Evolutionary conservation across 1,284 basidiomycete species (phyloP), one percentile per base, ranked within the genome.

Genomic region (Exsudoporus floridanus): DNA sequence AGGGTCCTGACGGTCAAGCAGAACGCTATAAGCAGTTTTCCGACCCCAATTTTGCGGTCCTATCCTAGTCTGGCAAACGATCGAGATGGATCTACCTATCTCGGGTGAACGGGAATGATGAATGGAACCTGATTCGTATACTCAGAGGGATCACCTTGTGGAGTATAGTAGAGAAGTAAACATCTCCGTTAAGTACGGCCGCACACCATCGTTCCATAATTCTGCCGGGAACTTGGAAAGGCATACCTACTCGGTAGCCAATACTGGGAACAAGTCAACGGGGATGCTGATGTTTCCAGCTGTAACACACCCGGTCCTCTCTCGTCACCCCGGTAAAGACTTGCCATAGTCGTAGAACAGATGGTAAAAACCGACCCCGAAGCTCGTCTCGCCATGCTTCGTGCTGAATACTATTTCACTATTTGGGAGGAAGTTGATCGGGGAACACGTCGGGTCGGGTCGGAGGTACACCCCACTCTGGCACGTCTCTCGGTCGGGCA

Each of bases 381-480:
- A 19, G 33, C n/a, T 28, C 16, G 19, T 4, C 30, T 18, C 5
- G n/a, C 5, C 14, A 28, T 25, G 7, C 28, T 27, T 38, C 30
- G 7, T 27, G 36, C 10, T 7, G 10, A 16, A 27, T 21, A 7
- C 30, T 14, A 28, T 23, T 37, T 59, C 60, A 49, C 23, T 19
- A 14, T 16, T 36, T 53, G 16, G 34, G 35, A 16, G 62, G 54
- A 6, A 67, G 51, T 23, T 64, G 63, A 23, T 64, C 54, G 1
- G 63, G 63, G n/a, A 64, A 64, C 23, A 64, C 49, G 7, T 64
- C 66, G 7, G 37, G 56, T 50, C 63, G 64, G 21, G 77, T 73
- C 3, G 83, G 87, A n/a, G 86, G 82, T 5, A 90, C 84, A 52
- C 92, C 94, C 93, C 92, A 95, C 64, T 95, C 92, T 0, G 91